Evolutionary conservation across 768 basidiomycete species (phyloP), one percentile per base, ranked within the genome.

Genomic region (Candolleomyces eurysporus): DNA sequence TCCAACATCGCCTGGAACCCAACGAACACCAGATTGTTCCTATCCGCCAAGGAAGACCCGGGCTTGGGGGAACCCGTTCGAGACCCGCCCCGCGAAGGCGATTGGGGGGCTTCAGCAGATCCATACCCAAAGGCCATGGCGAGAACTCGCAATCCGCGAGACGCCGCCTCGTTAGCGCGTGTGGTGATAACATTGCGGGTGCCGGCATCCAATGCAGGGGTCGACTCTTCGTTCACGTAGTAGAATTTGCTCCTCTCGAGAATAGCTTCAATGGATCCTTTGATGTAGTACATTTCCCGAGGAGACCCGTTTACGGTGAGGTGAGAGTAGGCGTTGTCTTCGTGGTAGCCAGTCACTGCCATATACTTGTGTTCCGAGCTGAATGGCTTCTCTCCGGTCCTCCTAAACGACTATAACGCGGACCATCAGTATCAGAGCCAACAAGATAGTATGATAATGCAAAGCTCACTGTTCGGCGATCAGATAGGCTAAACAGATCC

Each of bases 1-100:
- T 98, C 96, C 58, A 90, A 78, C 94, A 98, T 98, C 11, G 92
- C 94, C 70, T 92, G 90, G 75, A 95, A 96, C 0, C 96, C 96
- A 4, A 84, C 91, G 71, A 98, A 98, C 7, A 96, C 82, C 8
- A 98, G 79, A 67, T 87, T 90, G 70, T 67, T 77, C 75, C 71
- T 73, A 63, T 71, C 78, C 68, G 50, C 59, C 42, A 57, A 13
- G 26, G 40, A 71, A 45, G 45, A 58, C 60, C 58, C 51, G 8
- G 66, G 59, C 22, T 55, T 63, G 36, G 66, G 76, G 45, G 73
- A 74, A 17, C 67, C 58, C n/a, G 65, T 61, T 57, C 72, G 69
- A 0, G 76, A 76, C 22, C 70, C 59, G 2, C 32, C 71, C 36
- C 65, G 73, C 32, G 65, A 72, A n/a, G 68, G 72, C 26, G 73